phyloP scores from a whole-genome alignment of 805 yeast genomes.

The Lachancea nothofagi region DNA sequence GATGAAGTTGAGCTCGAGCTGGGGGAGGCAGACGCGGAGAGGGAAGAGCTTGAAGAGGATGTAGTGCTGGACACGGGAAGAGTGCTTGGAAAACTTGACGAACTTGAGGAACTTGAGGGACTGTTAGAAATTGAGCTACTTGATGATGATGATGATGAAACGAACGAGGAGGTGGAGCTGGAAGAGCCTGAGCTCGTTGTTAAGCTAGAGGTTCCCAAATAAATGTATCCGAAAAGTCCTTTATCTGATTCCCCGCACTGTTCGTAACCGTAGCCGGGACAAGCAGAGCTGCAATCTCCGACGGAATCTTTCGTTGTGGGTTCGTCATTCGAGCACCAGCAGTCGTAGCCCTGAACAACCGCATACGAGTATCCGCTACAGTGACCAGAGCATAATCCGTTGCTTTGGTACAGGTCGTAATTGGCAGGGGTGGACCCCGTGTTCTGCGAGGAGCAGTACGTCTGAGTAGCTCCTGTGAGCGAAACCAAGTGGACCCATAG shows the following conservation, averaged over 20 bases:
- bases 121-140: conserved; percentile 1
- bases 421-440: conserved; percentile 11
- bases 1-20: conserved; percentile 3
- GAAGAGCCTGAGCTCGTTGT: conserved; percentile 3
- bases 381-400: conserved; percentile 20
- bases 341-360: conserved; percentile 20
- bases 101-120: conserved; percentile 2
- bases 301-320: conserved; percentile 18
- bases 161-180: background rate
- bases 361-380: conserved; percentile 25
- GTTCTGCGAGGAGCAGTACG: conserved; percentile 14
- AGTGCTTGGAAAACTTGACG: no score
- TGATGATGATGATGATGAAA: background rate
- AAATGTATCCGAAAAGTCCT: conserved; percentile 23
- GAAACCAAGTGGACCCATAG: conserved; percentile 4
- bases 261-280: conserved; percentile 28
- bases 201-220: conserved; percentile 11
- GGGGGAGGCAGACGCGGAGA: background rate
- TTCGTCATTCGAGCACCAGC: conserved; percentile 26
- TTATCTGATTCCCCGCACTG: conserved; percentile 21
- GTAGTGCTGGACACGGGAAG: no score
- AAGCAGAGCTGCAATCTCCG: conserved; percentile 17
- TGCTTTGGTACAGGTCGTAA: conserved; percentile 17
- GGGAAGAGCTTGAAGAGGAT: background rate
- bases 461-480: conserved; percentile 8